Evolutionary conservation across 2,329 filamentous ascomycete genomes (phyloP).

Genomic region (Capronia americana): DNA sequence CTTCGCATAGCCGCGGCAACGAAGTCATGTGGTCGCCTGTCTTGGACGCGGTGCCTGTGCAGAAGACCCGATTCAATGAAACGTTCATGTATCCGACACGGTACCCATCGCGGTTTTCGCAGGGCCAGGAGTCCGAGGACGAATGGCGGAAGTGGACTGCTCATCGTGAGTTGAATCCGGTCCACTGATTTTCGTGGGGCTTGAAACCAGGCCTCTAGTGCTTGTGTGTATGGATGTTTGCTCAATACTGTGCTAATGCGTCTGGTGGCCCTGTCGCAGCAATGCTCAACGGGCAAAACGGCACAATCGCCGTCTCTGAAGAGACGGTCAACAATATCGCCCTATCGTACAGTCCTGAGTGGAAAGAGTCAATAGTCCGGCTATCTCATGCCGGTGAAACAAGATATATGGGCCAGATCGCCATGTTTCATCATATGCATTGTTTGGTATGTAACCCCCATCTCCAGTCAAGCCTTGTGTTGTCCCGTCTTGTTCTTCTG

Average conservation of each 20-base stretch:
- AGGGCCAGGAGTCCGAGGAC: background rate
- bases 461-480: background rate
- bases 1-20: background rate
- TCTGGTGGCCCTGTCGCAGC: background rate
- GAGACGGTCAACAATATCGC: constrained; percentile 2
- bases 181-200: no score
- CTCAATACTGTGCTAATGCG: no score
- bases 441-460: background rate
- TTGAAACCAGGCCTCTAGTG: no score
- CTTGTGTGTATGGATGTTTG: no score
- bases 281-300: constrained; percentile 5
- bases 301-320: constrained; percentile 1
- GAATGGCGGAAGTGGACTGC: constrained; percentile 8
- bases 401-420: constrained; percentile 7
- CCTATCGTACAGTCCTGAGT: background rate
- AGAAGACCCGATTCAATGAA: constrained; percentile 11
- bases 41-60: constrained; percentile 1
- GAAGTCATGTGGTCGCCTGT: constrained; percentile 10
- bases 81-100: constrained; percentile 11
- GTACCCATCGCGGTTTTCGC: constrained; percentile 3
- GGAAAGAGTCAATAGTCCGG: constrained; percentile 1
- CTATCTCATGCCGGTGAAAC: constrained; percentile 4
- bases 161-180: background rate
- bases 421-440: constrained; percentile 16
- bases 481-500: no score